phyloP scores from a whole-genome alignment of 2,329 filamentous ascomycete species.

The Zymoseptoria crescenta region DNA sequence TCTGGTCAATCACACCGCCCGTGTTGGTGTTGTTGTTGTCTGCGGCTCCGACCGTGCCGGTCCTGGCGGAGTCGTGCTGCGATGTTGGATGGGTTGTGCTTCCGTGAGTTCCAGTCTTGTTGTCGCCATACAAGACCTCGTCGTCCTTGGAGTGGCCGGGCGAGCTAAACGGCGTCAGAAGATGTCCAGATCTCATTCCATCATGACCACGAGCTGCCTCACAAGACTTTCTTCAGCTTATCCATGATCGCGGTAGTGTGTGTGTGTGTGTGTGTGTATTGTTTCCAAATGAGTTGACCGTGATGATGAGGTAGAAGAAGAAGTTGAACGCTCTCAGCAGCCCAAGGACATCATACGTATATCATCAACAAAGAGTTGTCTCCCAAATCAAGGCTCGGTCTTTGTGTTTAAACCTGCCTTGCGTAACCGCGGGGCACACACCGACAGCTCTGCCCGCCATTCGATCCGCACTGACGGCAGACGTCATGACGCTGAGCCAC shows the following conservation, averaged over 20 bases:
- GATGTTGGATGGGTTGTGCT: conserved; percentile 4
- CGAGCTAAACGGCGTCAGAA: conserved; percentile 15
- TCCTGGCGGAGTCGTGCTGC: conserved; percentile 4
- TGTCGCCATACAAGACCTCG: conserved; percentile 30
- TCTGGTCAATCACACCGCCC: conserved; percentile 4
- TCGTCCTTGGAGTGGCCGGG: conserved; percentile 29
- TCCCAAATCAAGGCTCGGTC: not conserved
- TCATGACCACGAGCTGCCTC: conserved; percentile 11
- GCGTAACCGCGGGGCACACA: not conserved
- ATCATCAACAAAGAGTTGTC: not conserved
- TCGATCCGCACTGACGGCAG: not conserved
- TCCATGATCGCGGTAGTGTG: conserved; percentile 29
- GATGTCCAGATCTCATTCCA: not conserved
- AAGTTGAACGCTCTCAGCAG: not conserved
- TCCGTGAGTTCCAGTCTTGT: conserved; percentile 3
- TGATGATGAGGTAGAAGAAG: not conserved
- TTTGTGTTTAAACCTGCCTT: not conserved
- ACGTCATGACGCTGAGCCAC: not conserved
- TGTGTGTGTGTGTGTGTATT: not conserved
- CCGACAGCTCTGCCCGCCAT: not conserved
- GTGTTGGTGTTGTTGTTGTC: conserved; percentile 7
- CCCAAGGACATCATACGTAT: not conserved
- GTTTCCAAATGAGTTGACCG: not conserved
- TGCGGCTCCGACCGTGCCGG: conserved; percentile 5
- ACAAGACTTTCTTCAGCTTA: conserved; percentile 40